Evolutionary conservation across 768 basidiomycete genomes (phyloP), one percentile per base, ranked within the genome.

Genomic region (Rhodotorula kratochvilovae): DNA sequence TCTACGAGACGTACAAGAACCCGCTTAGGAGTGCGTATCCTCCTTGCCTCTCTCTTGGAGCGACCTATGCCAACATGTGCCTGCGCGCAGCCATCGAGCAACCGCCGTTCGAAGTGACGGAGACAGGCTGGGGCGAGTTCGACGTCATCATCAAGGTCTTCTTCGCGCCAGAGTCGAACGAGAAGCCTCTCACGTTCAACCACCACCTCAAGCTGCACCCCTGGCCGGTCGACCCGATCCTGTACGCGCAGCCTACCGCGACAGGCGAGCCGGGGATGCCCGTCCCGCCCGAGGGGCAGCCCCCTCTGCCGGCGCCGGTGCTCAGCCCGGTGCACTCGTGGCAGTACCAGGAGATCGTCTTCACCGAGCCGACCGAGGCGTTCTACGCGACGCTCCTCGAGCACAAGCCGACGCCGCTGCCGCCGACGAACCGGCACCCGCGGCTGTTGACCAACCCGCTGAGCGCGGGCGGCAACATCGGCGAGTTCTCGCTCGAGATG

Each of bases 91-190:
- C 89, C 76, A 79, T 96, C 39, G 96, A 99, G 78, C 92, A 90
- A 79, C 86, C 92, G 8, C 96, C 96, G 0, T 99, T 93, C 78
- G 91, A 92, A 76, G 88, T 98, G 25, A 88, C 93, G 17, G 96
- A 98, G 81, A 98, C 96, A 25, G 96, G 96, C 59, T 99, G 96
- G 96, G 96, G 96, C 75, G 96, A 99, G 83, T 99, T 99, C 81
- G 92, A 96, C 78, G 89, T 98, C 73, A 87, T 89, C 77, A 94
- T 99, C 73, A 87, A 90, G 62, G 88, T 99, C 64, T 89, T 88
- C 60, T 97, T 98, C 81, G 84, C 92, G 43, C 81, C 85, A 63
- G 96, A 99, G 81, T 87, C 92, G 8, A 89, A 87, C 60, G 96
- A 98, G 80, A 98, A 98, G 79, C 86, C 91, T 27, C 83, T 97